Base-by-base conservation (phyloP, 768 basidiomycete genomes). In the Lactifluus subvellereus region DNA sequence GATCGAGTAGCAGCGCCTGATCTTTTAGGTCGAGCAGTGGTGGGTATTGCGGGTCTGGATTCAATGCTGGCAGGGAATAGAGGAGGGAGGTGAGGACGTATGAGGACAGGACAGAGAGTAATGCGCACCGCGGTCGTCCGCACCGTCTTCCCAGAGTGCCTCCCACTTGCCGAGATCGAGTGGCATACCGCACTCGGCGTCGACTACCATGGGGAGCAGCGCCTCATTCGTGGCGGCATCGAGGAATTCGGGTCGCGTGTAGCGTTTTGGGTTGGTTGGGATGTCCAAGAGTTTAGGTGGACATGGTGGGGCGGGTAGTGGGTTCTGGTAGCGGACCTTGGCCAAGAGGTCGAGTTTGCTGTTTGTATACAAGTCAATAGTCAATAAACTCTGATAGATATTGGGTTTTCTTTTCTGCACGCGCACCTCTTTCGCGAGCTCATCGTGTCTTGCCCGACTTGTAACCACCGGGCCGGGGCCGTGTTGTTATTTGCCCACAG, bases 151-250 rank as follows among this genome's bases (percentile, higher is more conserved):
- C 91, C 89, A 94, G 18, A 96, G 75, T 40, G 84, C 88, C 59
- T 88, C 87, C 81, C 86, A 94, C 59, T 81, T 83, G 18, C 89
- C 88, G 51, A 96, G 76, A 72, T 98, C 92, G 30, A 99, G 75
- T 0, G 94, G 94, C 94, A 99, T 95, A 0, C 97, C 97, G 68
- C 88, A 88, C 72, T 99, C 97, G 0, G 91, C 92, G 69, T 99
- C 97, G 1, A 98, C 88, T 67, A 98, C 88, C 92, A 98, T 94
- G 0, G 97, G 96, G 20, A 97, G 73, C 0, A 90, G 88, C 11
- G 86, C 84, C 53, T 92, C 91, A 57, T 86, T 84, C 0, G 90
- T 88, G 42, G 97, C 77, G 6, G 86, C 81, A 65, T 90, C 84
- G 40, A 95, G 81, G 68, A 94, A 95, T 68, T 90, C 90, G 6